Evolutionary conservation across 495 filamentous ascomycete species (phyloP).

Genomic region (Penicillium paxilli): DNA sequence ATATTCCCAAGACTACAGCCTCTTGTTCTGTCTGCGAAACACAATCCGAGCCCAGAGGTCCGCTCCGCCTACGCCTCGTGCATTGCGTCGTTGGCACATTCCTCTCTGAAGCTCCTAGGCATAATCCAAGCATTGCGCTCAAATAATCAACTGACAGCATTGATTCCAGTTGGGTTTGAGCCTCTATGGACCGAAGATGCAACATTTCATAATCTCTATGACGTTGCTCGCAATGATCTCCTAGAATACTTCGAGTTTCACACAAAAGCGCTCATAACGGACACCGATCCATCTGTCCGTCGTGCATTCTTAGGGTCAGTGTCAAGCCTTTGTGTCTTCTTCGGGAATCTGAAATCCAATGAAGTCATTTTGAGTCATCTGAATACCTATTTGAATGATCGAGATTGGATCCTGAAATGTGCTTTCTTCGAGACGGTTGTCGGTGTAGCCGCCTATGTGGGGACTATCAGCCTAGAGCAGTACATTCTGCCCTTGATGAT

Average conservation of each 20-base stretch:
- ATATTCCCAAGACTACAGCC: slow-evolving; percentile 80
- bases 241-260: slow-evolving; percentile 79
- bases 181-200: slow-evolving; percentile 67
- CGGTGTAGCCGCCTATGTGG: slow-evolving; percentile 87
- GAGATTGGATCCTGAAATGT: slow-evolving; percentile 94
- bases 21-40: slow-evolving; percentile 58
- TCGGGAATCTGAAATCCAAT: slow-evolving; percentile 83
- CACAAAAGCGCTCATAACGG: slow-evolving; percentile 86
- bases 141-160: slow-evolving; percentile 75
- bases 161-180: slow-evolving; percentile 67
- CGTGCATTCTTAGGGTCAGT: slow-evolving; percentile 94
- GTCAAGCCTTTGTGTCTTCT: slow-evolving; percentile 89
- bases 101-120: slow-evolving; percentile 80
- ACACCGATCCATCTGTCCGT: slow-evolving; percentile 82
- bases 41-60: slow-evolving; percentile 65
- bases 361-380: slow-evolving; percentile 94
- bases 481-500: slow-evolving; percentile 97
- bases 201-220: slow-evolving; percentile 78
- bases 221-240: slow-evolving; percentile 75
- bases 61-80: slow-evolving; percentile 91
- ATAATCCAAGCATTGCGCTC: slow-evolving; percentile 86
- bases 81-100: slow-evolving; percentile 88
- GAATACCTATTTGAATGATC: slow-evolving; percentile 96
- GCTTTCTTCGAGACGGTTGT: slow-evolving; percentile 96
- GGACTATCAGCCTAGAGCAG: slow-evolving; percentile 83